Evolutionary conservation across 345 rosid species (phyloP), one percentile per base, ranked within the genome.

Genomic region (Chamaenerion angustifolium): DNA sequence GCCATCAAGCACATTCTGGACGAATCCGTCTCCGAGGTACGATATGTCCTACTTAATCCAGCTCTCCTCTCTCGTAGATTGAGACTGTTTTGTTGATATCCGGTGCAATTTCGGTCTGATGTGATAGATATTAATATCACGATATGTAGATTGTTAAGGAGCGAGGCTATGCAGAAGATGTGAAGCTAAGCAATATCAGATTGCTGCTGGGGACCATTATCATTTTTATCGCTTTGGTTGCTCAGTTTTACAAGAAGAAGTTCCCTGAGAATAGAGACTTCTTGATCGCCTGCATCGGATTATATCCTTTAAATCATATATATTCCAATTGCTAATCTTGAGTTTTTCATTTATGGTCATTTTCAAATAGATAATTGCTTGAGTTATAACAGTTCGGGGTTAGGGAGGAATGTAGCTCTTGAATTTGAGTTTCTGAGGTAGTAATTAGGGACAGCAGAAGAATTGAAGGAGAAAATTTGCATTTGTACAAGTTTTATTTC

Each of bases 161-260:
- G 56, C 90, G 82, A 11, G 96, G 99, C 0, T 88, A 82, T 49
- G 73, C 52, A 56, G 99, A 93, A 65, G 79, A 93, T 70, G 88
- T 82, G 69, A 72, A 80, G 74, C 63, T 79, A 80, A 93, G 94
- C 80, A 93, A 93, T 64, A 21, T 77, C 3, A 77, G 78, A 48
- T 44, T 93, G 81, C 55, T 81, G 27, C 44, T 88, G 50, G 99
- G 99, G 46, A 42, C 73, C 31, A 58, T 82, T 10, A 76, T 88
- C 25, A 84, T 93, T 49, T 59, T 53, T 1, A 81, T 84, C 52
- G 99, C 99, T 45, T 89, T 93, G 46, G 51, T 85, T 60, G 96
- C 96, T 46, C 99, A 93, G 76, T 93, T 93, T 57, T 93, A 93
- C 94, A 93, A 88, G 49, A 93, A 88, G 79, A 93, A 93, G 64